Conservation (phyloP, 495 filamentous ascomycete species). For the Hypoxylon trugodes region DNA sequence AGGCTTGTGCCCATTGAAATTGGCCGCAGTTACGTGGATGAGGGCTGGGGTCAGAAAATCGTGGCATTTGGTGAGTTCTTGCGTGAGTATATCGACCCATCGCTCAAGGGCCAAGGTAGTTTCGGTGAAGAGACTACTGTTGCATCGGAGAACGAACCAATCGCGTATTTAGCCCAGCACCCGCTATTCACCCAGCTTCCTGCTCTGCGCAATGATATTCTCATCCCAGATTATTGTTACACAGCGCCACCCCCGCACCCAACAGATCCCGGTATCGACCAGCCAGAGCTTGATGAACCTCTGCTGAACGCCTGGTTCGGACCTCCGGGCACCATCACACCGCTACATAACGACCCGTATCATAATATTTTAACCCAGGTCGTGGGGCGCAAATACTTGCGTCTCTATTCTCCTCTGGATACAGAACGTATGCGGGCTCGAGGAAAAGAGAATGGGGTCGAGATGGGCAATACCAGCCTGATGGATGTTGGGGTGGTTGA, state of each 20-base stretch:
- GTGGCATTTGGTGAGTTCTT: conserved; percentile 80
- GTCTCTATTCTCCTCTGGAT: conserved; percentile 78
- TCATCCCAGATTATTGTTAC: conserved; percentile 86
- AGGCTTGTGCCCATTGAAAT: conserved; percentile 88
- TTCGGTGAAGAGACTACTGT: conserved; percentile 5
- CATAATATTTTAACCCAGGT: conserved; percentile 93
- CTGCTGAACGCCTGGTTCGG: conserved; percentile 93
- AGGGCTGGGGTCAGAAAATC: conserved; percentile 85
- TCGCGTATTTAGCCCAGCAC: conserved; percentile 92
- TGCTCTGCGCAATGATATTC: conserved; percentile 75
- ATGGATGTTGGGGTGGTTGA: conserved; percentile 74
- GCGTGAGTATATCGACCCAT: conserved; percentile 58
- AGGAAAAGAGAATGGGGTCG: conserved; percentile 72
- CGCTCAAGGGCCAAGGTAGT: conserved; percentile 1
- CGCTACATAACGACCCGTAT: conserved; percentile 92
- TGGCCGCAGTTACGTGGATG: conserved; percentile 88
- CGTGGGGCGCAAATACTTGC: conserved; percentile 88
- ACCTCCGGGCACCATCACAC: conserved; percentile 85
- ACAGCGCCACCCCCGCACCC: conserved; percentile 64
- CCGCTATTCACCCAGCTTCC: conserved; percentile 87
- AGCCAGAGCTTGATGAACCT: conserved; percentile 59
- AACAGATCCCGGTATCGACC: conserved; percentile 60
- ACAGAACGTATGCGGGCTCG: conserved; percentile 69
- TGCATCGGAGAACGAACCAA: conserved; percentile 38
- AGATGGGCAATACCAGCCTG: conserved; percentile 90